Percentiles rank a stretch among this genome's conserved stretches.
Conservation (phyloP, 75 land plant genomes). For the Gnetum montanum region DNA sequence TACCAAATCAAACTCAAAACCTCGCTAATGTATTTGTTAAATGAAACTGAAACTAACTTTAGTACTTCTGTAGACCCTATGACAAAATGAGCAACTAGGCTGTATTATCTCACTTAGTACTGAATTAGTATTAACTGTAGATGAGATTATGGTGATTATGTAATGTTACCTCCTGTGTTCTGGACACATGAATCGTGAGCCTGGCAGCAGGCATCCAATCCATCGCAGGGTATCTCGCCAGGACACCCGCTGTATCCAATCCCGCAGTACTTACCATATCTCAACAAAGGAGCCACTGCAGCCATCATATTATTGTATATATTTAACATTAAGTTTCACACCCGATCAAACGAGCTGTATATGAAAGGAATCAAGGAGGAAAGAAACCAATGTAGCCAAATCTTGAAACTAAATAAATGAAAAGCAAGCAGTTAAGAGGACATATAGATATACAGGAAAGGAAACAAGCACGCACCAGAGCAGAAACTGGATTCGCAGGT, state of each 20-base stretch:
- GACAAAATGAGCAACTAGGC: too few relatives aligned
- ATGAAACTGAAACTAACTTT: too few relatives aligned
- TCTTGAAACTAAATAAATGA: not conserved
- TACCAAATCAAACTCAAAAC: not conserved
- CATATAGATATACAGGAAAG: not conserved
- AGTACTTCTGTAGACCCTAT: too few relatives aligned
- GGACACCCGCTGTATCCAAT: constrained; percentile 67
- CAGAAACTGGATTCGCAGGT: constrained; percentile 55
- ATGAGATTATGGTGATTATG: too few relatives aligned
- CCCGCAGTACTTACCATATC: constrained; percentile 85
- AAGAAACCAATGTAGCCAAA: not conserved
- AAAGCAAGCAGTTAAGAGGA: not conserved
- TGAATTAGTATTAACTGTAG: not conserved
- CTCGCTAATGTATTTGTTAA: too few relatives aligned
- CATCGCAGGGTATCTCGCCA: constrained; percentile 70
- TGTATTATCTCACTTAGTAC: too few relatives aligned
- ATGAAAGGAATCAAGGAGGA: not conserved
- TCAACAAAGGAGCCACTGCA: constrained; percentile 55
- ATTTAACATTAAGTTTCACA: not conserved
- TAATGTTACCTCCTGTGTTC: constrained; percentile 18
- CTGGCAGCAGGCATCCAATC: constrained; percentile 68
- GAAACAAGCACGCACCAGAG: constrained; percentile 16
- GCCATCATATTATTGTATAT: not conserved
- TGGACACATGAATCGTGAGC: constrained; percentile 57
- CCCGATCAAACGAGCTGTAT: not conserved